A percentile compares a stretch with the other conserved stretches of the same genome.
phyloP scores from a whole-genome alignment of 306 rosid species.

The Cucumis melo region DNA sequence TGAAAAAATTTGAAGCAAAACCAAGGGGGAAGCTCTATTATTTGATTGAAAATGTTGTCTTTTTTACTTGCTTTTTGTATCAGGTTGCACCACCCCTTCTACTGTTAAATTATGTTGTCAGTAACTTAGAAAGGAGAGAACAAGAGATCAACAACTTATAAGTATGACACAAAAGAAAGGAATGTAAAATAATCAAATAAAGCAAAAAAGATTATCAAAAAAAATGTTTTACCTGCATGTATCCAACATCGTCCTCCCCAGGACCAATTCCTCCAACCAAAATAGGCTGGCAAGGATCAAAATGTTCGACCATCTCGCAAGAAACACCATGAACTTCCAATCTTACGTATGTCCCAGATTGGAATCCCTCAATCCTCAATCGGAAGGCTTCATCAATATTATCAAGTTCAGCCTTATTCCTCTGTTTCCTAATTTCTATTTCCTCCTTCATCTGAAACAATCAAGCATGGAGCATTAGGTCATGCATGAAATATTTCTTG shows the following conservation, averaged over 20 bases:
- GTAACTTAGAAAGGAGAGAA: background rate
- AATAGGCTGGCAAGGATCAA: slow-evolving; percentile 78
- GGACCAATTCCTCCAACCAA: slow-evolving; percentile 86
- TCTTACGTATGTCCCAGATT: slow-evolving; percentile 72
- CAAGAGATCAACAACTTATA: background rate
- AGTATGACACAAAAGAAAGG: background rate
- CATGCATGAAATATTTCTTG: background rate
- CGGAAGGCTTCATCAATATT: slow-evolving; percentile 78
- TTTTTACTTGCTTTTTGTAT: background rate
- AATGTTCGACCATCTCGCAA: slow-evolving; percentile 73
- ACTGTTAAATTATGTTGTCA: background rate
- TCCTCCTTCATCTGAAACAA: slow-evolving; percentile 71
- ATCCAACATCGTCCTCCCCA: slow-evolving; percentile 83
- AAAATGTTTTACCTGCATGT: slow-evolving; percentile 63
- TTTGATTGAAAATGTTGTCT: background rate
- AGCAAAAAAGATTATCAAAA: background rate
- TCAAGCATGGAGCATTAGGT: slow-evolving; percentile 4
- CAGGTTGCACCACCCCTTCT: background rate
- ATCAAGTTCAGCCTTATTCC: slow-evolving; percentile 70
- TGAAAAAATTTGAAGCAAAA: background rate
- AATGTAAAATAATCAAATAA: background rate
- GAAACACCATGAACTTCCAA: slow-evolving; percentile 85
- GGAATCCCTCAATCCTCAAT: slow-evolving; percentile 70
- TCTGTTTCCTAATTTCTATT: slow-evolving; percentile 63
- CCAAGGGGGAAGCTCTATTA: background rate